A percentile compares a stretch with the other conserved stretches of the same genome.
Conservation (phyloP, 768 basidiomycete genomes). For the Termitomyces sp. region DNA sequence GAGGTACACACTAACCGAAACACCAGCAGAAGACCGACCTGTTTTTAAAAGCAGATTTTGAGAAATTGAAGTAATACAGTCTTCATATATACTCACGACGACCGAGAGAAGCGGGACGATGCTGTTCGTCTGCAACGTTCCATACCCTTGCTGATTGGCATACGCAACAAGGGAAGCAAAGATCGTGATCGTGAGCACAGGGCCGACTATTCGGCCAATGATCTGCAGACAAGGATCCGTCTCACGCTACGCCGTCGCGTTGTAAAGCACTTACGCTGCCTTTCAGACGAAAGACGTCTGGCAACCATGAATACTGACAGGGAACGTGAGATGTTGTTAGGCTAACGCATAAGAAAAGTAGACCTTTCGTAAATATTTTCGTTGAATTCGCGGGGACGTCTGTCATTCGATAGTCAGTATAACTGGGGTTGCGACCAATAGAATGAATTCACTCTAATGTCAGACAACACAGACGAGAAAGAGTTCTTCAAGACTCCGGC, state of each 20-base stretch:
- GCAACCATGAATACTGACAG: conserved; percentile 80
- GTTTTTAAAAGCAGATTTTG: neutral
- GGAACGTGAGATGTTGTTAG: neutral
- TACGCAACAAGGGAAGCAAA: conserved; percentile 65
- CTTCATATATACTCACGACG: conserved; percentile 56
- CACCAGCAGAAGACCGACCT: conserved; percentile 88
- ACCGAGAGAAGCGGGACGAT: conserved; percentile 87
- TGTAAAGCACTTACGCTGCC: conserved; percentile 60
- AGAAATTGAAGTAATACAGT: neutral
- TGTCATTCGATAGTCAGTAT: conserved; percentile 1
- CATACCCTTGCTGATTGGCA: conserved; percentile 52
- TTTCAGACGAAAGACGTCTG: conserved; percentile 81
- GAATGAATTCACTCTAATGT: conserved; percentile 20
- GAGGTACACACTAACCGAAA: conserved; percentile 55
- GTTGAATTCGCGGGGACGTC: conserved; percentile 43
- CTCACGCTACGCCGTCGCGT: conserved; percentile 4
- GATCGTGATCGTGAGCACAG: conserved; percentile 79
- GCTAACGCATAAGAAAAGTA: neutral
- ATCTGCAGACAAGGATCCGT: conserved; percentile 41
- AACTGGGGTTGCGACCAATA: neutral
- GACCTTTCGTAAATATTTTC: conserved; percentile 51
- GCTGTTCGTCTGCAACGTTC: conserved; percentile 70
- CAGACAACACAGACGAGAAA: conserved; percentile 23
- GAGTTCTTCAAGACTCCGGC: conserved; percentile 26
- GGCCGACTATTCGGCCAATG: conserved; percentile 68